Evolutionary conservation across 2,329 filamentous ascomycete species (phyloP).

Genomic region (Dactylellina haptotyla): DNA sequence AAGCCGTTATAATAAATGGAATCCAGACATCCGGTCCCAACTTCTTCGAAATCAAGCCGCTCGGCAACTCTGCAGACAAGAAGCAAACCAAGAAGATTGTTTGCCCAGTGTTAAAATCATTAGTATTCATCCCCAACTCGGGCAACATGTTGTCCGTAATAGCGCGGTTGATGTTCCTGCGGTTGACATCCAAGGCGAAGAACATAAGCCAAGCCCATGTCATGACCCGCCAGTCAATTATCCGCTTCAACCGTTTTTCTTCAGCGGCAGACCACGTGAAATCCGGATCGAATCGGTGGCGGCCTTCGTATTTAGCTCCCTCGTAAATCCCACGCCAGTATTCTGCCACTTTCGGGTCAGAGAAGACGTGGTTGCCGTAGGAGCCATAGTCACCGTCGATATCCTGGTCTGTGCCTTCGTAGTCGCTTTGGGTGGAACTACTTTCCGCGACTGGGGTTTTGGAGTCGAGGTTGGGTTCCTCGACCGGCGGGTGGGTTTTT

Average conservation of each 20-base stretch:
- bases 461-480: constrained; percentile 34
- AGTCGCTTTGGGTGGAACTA: constrained; percentile 35
- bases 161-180: constrained; percentile 64
- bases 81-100: constrained; percentile 64
- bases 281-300: constrained; percentile 65
- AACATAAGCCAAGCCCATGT: constrained; percentile 66
- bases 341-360: constrained; percentile 66
- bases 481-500: constrained; percentile 18
- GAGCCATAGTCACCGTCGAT: constrained; percentile 59
- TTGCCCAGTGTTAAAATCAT: constrained; percentile 64
- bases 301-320: constrained; percentile 63
- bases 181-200: constrained; percentile 64
- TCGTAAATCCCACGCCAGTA: constrained; percentile 69
- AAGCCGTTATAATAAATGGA: constrained; percentile 62
- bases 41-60: constrained; percentile 66
- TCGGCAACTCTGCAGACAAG: constrained; percentile 65
- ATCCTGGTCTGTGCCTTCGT: constrained; percentile 38
- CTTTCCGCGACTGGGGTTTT: constrained; percentile 27
- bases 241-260: constrained; percentile 64
- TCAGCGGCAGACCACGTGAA: constrained; percentile 65
- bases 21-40: constrained; percentile 66
- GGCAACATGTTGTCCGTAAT: constrained; percentile 60
- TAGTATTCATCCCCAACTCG: constrained; percentile 63
- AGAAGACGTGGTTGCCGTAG: constrained; percentile 64
- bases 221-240: constrained; percentile 62